Conservation (phyloP, 2,329 filamentous ascomycete genomes). For the Aspergillus phoenicis region DNA sequence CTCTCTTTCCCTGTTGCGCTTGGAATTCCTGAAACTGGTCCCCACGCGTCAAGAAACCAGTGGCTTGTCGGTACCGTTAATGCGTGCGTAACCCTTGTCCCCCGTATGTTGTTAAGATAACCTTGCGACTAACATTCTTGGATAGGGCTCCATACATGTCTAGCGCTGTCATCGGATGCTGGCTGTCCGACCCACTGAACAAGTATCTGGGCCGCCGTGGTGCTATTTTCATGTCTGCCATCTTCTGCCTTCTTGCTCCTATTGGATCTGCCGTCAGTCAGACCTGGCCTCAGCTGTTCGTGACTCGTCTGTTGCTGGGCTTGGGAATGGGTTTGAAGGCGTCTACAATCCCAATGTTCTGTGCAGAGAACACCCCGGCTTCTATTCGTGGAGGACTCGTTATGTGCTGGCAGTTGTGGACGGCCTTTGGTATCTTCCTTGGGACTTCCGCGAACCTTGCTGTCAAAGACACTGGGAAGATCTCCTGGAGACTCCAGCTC, state of each 20-base stretch:
- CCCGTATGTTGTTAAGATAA: conserved; percentile 32
- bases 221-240: conserved; percentile 64
- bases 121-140: background rate
- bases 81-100: conserved; percentile 30
- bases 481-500: conserved; percentile 66
- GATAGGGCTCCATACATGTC: conserved; percentile 56
- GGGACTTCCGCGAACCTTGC: conserved; percentile 67
- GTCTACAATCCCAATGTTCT: conserved; percentile 59
- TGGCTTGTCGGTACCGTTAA: conserved; percentile 71
- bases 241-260: conserved; percentile 68
- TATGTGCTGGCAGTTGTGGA: conserved; percentile 58
- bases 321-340: conserved; percentile 65
- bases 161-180: conserved; percentile 60
- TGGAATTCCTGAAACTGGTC: conserved; percentile 46
- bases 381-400: conserved; percentile 59
- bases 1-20: conserved; percentile 53
- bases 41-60: conserved; percentile 49
- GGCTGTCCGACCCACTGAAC: conserved; percentile 68
- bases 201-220: conserved; percentile 61
- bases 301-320: conserved; percentile 60
- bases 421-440: conserved; percentile 66
- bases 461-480: conserved; percentile 60
- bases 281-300: conserved; percentile 61
- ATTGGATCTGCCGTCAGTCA: conserved; percentile 67
- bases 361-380: conserved; percentile 59